Conservation (phyloP, 2,329 filamentous ascomycete species). For the Diplocarpon mali region DNA sequence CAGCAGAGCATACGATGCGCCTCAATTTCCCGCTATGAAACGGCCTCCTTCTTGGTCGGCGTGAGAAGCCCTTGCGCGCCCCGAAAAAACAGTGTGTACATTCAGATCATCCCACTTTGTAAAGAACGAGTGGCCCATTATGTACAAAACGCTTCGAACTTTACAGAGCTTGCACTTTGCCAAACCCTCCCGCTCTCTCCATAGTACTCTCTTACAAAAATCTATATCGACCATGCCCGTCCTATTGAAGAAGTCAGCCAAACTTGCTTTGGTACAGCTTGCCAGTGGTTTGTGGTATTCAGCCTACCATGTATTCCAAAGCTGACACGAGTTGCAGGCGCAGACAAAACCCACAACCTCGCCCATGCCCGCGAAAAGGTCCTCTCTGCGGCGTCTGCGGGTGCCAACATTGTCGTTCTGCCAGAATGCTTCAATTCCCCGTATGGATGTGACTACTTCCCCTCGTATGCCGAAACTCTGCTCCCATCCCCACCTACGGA, state of each 20-base stretch:
- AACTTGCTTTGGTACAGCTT: constrained; percentile 72
- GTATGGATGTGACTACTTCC: constrained; percentile 86
- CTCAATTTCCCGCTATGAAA: too few species aligned
- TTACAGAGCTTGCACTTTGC: constrained; percentile 8
- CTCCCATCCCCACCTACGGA: constrained; percentile 60
- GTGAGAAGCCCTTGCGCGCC: too few species aligned
- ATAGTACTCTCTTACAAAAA: too few species aligned
- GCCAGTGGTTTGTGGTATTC: constrained; percentile 44
- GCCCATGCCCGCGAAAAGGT: constrained; percentile 70
- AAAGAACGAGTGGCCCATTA: background rate
- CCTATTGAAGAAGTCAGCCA: constrained; percentile 64
- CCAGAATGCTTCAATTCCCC: constrained; percentile 99
- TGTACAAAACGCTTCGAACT: constrained; percentile 6
- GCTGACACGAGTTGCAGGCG: constrained; percentile 33
- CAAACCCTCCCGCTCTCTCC: constrained; percentile 8
- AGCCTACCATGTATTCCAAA: background rate
- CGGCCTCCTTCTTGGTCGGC: too few species aligned
- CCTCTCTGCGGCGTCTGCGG: constrained; percentile 61
- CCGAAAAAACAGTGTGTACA: too few species aligned
- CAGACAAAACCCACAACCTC: constrained; percentile 81
- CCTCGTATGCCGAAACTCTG: constrained; percentile 84
- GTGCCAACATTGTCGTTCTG: constrained; percentile 79
- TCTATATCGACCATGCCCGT: constrained; percentile 18
- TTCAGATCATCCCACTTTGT: background rate
- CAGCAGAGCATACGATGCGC: too few species aligned